Base-by-base conservation (phyloP, 23 red algal species). In the Gracilaria domingensis region DNA sequence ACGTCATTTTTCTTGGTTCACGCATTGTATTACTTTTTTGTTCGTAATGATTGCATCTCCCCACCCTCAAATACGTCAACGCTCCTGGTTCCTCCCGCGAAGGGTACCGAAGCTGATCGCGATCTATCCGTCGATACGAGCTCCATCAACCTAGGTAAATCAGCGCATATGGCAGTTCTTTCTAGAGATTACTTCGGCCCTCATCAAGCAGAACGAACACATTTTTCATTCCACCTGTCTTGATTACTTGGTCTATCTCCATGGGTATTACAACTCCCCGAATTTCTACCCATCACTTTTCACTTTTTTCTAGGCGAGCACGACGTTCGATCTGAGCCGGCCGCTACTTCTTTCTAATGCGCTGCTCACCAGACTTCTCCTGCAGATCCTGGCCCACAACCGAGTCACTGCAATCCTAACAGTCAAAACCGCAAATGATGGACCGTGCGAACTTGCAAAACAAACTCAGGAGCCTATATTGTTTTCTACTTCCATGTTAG, bases 11-110 rank as follows among this genome's bases (percentile, higher is more conserved):
- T n/a, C n/a, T n/a, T n/a, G n/a, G n/a, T n/a, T n/a, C n/a, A n/a
- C n/a, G n/a, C n/a, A n/a, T n/a, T n/a, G n/a, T n/a, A 78, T 49
- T 89, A 89, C 54, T 89, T 89, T 51, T 42, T 89, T 12, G n/a
- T 89, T 20, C 80, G 86, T 65, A 79, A n/a, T 89, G 86, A 36
- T 89, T 45, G 70, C 86, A 21, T 89, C 86, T 61, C 72, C n/a
- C 86, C 9, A 67, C 74, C 71, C 51, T 29, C 71, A 89, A 89
- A 42, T 79, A 79, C n/a, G 83, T 72, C 60, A 72, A 57, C 45
- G 59, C 83, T 69, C 36, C 60, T 39, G 64, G 37, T 24, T 37
- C 66, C 8, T 74, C 62, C 16, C 60, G 0, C 39, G 16, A 1
- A 78, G 53, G 21, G 39, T 32, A 12, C 54, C 61, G 11, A 89